phyloP scores from a whole-genome alignment of 2,329 filamentous ascomycete species.

The Aspergillus aculeatinus region DNA sequence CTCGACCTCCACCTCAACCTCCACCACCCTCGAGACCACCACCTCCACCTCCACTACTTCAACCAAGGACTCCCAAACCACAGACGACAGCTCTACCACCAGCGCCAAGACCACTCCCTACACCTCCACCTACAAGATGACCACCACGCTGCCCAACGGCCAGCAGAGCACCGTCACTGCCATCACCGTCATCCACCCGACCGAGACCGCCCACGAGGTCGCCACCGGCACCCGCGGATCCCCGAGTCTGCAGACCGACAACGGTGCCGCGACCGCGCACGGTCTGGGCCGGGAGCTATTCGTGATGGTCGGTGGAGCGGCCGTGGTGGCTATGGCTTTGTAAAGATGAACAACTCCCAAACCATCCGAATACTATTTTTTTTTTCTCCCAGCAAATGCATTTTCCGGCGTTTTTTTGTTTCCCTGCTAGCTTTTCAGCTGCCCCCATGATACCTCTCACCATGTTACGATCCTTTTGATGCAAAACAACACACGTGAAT shows the following conservation, averaged over 20 bases:
- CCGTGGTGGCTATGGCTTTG: conserved; percentile 40
- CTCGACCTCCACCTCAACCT: conserved; percentile 21
- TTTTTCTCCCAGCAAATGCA: neutral
- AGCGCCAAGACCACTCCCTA: conserved; percentile 25
- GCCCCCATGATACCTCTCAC: conserved; percentile 1
- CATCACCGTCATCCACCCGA: conserved; percentile 45
- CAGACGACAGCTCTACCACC: neutral
- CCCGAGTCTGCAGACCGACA: conserved; percentile 44
- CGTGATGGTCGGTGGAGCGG: conserved; percentile 43
- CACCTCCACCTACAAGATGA: conserved; percentile 43
- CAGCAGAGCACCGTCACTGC: conserved; percentile 44
- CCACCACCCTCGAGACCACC: conserved; percentile 21
- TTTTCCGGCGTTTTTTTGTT: conserved; percentile 9
- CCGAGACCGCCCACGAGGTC: conserved; percentile 24
- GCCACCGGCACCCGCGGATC: conserved; percentile 24
- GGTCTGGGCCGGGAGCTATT: conserved; percentile 36
- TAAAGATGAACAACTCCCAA: conserved; percentile 19
- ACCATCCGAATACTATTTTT: too few relatives aligned
- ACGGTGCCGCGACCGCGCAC: conserved; percentile 26
- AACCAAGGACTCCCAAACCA: conserved; percentile 19
- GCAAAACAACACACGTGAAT: too few relatives aligned
- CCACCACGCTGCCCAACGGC: conserved; percentile 45
- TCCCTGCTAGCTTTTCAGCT: neutral
- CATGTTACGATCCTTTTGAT: conserved; percentile 4
- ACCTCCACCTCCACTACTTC: neutral